These are phyloP conservation scores for Petunia axillaris DNA, from an alignment of 257 asterid genomes.

Conservation along the genomic window DNA sequence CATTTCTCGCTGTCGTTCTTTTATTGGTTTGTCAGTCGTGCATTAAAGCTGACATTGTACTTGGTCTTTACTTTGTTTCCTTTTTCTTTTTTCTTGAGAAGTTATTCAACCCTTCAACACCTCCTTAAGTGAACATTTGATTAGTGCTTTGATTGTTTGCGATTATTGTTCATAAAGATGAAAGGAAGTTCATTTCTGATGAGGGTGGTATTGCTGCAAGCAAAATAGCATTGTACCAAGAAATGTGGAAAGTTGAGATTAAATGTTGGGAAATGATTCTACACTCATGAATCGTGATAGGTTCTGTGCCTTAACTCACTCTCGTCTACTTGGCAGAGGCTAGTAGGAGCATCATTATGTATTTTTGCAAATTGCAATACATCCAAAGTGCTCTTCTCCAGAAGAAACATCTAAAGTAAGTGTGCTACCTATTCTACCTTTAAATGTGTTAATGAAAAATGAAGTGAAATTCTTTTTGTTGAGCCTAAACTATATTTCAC, in stretches of 20 bases:
- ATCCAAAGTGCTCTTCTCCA: constrained; percentile 88
- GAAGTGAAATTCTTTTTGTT: not conserved
- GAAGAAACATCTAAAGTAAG: constrained; percentile 82
- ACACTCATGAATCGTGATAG: not conserved
- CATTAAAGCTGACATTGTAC: not conserved
- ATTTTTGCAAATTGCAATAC: constrained; percentile 89
- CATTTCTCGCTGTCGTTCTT: not conserved
- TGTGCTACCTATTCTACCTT: not conserved
- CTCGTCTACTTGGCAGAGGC: constrained; percentile 55
- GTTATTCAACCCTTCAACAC: not conserved
- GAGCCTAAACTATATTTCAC: not conserved
- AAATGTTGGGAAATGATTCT: not conserved
- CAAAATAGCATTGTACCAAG: not conserved
- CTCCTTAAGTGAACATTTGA: not conserved
- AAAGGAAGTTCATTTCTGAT: not conserved
- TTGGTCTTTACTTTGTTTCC: not conserved
- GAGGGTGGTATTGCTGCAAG: not conserved
- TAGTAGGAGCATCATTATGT: constrained; percentile 85
- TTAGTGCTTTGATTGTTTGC: not conserved
- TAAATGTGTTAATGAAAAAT: not conserved
- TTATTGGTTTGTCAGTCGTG: not conserved
- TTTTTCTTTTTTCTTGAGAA: not conserved
- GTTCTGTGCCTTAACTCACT: not conserved
- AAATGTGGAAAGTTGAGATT: not conserved
- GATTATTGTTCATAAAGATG: not conserved